Conservation (phyloP, 2,329 filamentous ascomycete species). For the Neophaeococcomyces mojaviensis region DNA sequence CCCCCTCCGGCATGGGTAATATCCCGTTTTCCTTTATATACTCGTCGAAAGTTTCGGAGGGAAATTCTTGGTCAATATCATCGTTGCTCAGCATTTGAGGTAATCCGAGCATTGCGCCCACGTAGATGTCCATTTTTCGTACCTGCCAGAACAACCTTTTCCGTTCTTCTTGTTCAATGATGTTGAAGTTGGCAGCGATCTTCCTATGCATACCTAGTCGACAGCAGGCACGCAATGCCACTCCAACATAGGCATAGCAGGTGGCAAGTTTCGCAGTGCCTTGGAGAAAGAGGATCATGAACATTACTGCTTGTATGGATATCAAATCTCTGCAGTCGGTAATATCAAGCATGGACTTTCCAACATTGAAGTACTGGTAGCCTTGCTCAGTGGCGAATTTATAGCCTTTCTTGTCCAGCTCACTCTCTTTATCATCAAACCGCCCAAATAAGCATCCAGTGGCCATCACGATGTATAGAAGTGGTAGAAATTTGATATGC, state of each 20-base stretch:
- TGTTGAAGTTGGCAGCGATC: slow-evolving; percentile 60
- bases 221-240: slow-evolving; percentile 67
- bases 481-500: slow-evolving; percentile 61
- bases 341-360: slow-evolving; percentile 56
- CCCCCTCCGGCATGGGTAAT: slow-evolving; percentile 47
- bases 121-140: slow-evolving; percentile 45
- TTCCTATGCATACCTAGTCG: slow-evolving; percentile 72
- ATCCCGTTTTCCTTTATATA: slow-evolving; percentile 41
- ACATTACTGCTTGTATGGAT: slow-evolving; percentile 67
- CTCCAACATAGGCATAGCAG: slow-evolving; percentile 73
- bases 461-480: slow-evolving; percentile 63
- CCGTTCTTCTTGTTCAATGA: slow-evolving; percentile 64
- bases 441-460: slow-evolving; percentile 65
- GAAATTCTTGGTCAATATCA: slow-evolving; percentile 44
- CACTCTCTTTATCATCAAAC: slow-evolving; percentile 44
- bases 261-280: slow-evolving; percentile 70
- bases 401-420: slow-evolving; percentile 40
- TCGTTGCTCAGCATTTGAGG: slow-evolving; percentile 44
- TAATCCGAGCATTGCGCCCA: slow-evolving; percentile 42
- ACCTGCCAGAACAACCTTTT: slow-evolving; percentile 55
- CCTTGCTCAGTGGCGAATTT: slow-evolving; percentile 48
- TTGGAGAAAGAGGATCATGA: slow-evolving; percentile 75
- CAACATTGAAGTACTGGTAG: slow-evolving; percentile 66
- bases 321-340: slow-evolving; percentile 63
- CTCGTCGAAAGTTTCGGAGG: slow-evolving; percentile 39